Percentiles rank a stretch among this genome's conserved stretches.
phyloP scores from a whole-genome alignment of 2,329 filamentous ascomycete genomes.

The Aureobasidium sp. region DNA sequence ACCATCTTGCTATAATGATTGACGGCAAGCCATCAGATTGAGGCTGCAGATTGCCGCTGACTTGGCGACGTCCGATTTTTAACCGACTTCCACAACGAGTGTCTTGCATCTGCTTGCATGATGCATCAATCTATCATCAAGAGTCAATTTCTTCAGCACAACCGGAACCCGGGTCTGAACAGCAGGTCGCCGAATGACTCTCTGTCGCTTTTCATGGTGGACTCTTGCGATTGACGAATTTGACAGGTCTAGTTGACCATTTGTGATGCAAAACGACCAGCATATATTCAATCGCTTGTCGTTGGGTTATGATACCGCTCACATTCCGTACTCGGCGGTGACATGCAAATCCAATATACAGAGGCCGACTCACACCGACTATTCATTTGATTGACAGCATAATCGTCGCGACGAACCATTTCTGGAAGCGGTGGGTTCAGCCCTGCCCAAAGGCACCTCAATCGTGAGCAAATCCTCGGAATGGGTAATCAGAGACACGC shows the following conservation, averaged over 20 bases:
- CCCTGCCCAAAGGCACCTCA: neutral
- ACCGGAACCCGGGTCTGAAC: neutral
- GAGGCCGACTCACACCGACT: neutral
- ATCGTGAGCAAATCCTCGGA: neutral
- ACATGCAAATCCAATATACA: neutral
- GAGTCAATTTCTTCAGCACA: neutral
- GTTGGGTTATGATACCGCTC: neutral
- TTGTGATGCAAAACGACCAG: too few relatives aligned
- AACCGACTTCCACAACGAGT: conserved; percentile 7
- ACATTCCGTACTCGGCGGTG: neutral
- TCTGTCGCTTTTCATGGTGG: too few relatives aligned
- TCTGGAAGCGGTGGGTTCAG: neutral
- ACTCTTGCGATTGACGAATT: neutral
- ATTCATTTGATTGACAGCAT: neutral
- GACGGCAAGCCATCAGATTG: neutral
- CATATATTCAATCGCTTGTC: neutral
- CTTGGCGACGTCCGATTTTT: neutral
- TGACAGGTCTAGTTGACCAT: neutral
- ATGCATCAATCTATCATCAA: neutral
- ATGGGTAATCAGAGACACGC: neutral
- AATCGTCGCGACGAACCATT: neutral
- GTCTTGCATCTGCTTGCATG: conserved; percentile 9
- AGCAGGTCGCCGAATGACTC: neutral
- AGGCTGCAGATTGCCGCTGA: conserved; percentile 7
- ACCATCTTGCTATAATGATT: neutral